Conservation (phyloP, 129 eudicot species). For the Flaveria ramosissima region DNA sequence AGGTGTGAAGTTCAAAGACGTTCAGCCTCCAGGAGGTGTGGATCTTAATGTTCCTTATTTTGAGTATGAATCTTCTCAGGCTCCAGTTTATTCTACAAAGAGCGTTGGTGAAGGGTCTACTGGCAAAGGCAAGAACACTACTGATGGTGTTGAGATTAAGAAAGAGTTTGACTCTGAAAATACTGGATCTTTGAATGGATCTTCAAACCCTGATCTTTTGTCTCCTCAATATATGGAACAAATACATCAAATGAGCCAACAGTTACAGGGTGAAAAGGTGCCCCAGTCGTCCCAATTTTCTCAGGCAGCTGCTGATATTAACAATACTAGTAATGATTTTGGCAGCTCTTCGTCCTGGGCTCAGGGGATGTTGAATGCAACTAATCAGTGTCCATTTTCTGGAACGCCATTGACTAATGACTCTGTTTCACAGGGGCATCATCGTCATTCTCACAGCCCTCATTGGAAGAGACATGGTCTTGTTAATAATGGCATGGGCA, state of each 20-base stretch:
- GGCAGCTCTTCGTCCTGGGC: slow-evolving; percentile 36
- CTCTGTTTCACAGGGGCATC: slow-evolving; percentile 34
- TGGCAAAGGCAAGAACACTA: slow-evolving; percentile 6
- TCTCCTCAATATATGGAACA: neutral
- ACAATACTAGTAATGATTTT: slow-evolving; percentile 8
- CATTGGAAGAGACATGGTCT: slow-evolving; percentile 43
- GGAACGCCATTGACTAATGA: slow-evolving; percentile 35
- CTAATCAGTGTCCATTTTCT: slow-evolving; percentile 51
- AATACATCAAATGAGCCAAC: slow-evolving; percentile 16
- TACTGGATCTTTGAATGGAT: slow-evolving; percentile 13
- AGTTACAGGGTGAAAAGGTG: slow-evolving; percentile 6
- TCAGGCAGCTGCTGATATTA: slow-evolving; percentile 18
- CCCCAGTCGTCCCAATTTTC: neutral
- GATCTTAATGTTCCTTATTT: slow-evolving; percentile 40
- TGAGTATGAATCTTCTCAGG: slow-evolving; percentile 29
- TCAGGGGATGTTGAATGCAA: slow-evolving; percentile 14
- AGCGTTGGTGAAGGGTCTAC: slow-evolving; percentile 16
- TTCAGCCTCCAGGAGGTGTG: slow-evolving; percentile 21
- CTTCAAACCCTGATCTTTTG: neutral
- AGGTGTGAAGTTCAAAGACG: slow-evolving; percentile 28
- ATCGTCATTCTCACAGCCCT: slow-evolving; percentile 24
- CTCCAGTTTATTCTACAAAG: slow-evolving; percentile 6
- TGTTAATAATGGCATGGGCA: slow-evolving; percentile 38
- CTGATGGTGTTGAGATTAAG: slow-evolving; percentile 31
- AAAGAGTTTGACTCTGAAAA: slow-evolving; percentile 3